Evolutionary conservation across 257 asterid genomes (phyloP).

Genomic region (Ligustrum vulgare): DNA sequence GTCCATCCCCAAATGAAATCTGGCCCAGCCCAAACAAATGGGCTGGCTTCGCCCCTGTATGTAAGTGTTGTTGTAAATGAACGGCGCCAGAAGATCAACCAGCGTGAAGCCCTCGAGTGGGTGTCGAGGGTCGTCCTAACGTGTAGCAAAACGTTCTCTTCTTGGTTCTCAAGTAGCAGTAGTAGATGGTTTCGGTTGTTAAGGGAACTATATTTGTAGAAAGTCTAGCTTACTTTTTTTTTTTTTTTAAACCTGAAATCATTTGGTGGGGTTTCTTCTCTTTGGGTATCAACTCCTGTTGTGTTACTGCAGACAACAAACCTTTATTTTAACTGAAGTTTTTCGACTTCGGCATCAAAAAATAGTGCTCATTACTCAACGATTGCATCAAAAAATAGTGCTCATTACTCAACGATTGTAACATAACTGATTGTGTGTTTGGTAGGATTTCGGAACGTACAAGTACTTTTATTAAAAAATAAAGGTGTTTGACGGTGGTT

Average conservation of each 20-base stretch:
- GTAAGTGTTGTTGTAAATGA: slow-evolving; percentile 73
- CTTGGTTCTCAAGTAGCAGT: slow-evolving; percentile 33
- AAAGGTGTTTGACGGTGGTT: too few relatives aligned
- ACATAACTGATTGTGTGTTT: too few relatives aligned
- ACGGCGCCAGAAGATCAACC: slow-evolving; percentile 29
- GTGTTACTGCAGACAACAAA: slow-evolving; percentile 21
- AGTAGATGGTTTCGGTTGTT: slow-evolving; percentile 23
- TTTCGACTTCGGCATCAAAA: background rate
- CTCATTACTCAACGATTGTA: background rate
- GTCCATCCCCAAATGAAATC: too few relatives aligned
- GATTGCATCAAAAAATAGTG: background rate
- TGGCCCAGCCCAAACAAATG: too few relatives aligned
- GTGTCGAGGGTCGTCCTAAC: slow-evolving; percentile 46
- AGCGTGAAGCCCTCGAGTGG: slow-evolving; percentile 17
- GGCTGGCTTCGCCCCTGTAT: too few relatives aligned
- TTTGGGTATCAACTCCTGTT: too few relatives aligned
- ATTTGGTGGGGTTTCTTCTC: slow-evolving; percentile 36
- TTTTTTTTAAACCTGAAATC: slow-evolving; percentile 6
- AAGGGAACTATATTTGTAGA: slow-evolving; percentile 22
- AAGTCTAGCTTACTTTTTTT: background rate
- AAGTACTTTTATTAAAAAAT: too few relatives aligned
- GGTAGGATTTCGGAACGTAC: too few relatives aligned
- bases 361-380: background rate
- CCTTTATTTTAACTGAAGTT: background rate
- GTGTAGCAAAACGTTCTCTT: slow-evolving; percentile 34